These are phyloP conservation scores for Rosellinia necatrix DNA, from an alignment of 2,329 filamentous ascomycete genomes.

Conservation along the genomic window DNA sequence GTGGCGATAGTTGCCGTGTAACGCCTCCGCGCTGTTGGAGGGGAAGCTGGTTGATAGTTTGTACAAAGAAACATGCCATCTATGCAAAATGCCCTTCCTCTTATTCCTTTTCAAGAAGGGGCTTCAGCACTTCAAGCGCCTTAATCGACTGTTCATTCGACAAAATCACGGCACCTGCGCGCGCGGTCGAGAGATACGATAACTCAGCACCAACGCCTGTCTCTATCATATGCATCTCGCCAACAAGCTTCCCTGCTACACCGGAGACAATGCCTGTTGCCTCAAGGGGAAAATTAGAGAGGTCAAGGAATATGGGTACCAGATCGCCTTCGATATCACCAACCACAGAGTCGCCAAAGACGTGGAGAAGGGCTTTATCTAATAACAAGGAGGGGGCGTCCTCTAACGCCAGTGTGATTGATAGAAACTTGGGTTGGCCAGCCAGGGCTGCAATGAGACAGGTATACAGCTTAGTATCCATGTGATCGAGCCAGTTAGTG, in stretches of 20 bases:
- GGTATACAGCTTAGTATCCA: conserved; percentile 67
- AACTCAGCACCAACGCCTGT: conserved; percentile 67
- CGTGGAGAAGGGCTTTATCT: conserved; percentile 67
- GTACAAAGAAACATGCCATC: conserved; percentile 16
- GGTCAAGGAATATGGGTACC: conserved; percentile 86
- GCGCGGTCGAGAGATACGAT: conserved; percentile 87
- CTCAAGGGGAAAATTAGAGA: conserved; percentile 79
- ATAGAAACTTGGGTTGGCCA: conserved; percentile 71
- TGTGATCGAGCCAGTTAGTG: conserved; percentile 59
- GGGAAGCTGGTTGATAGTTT: neutral
- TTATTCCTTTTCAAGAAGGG: conserved; percentile 49
- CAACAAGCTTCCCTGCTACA: conserved; percentile 80
- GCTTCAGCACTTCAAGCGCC: conserved; percentile 72
- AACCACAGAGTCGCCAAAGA: conserved; percentile 75
- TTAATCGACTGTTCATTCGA: conserved; percentile 73
- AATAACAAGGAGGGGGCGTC: conserved; percentile 76
- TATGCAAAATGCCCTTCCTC: neutral
- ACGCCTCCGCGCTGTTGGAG: neutral
- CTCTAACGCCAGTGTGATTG: conserved; percentile 71
- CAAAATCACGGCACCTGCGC: conserved; percentile 87
- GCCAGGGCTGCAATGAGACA: conserved; percentile 65
- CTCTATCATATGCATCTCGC: conserved; percentile 63
- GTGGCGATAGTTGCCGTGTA: too few species aligned
- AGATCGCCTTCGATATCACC: conserved; percentile 73
- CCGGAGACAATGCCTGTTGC: conserved; percentile 95